Evolutionary conservation across 1,284 basidiomycete genomes (phyloP).

Genomic region (Hypsizygus ulmarius): DNA sequence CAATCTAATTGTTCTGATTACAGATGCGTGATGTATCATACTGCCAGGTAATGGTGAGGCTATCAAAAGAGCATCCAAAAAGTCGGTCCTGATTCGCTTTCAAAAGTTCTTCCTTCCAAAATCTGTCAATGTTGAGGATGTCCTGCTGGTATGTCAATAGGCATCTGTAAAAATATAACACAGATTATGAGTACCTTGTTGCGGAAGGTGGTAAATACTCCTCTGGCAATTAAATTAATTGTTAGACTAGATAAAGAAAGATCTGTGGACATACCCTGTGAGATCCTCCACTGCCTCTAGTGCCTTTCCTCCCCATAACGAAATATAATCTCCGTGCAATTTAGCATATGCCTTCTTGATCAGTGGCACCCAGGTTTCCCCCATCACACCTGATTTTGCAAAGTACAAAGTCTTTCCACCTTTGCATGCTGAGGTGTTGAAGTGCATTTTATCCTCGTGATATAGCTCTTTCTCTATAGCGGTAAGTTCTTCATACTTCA

Average conservation of each 20-base stretch:
- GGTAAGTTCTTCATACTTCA: conserved; percentile 26
- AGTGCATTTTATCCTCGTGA: conserved; percentile 26
- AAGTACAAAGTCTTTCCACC: conserved; percentile 29
- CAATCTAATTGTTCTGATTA: no score
- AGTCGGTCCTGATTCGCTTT: conserved; percentile 42
- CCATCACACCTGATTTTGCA: conserved; percentile 25
- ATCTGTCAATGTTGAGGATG: conserved; percentile 41
- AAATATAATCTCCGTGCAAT: conserved; percentile 46
- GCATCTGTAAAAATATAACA: neutral
- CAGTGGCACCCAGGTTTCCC: conserved; percentile 51
- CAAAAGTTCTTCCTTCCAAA: conserved; percentile 43
- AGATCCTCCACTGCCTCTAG: conserved; percentile 49
- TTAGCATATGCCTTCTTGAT: conserved; percentile 55
- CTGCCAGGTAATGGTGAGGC: no score
- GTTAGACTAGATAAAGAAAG: neutral
- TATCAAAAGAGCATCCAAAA: conserved; percentile 42
- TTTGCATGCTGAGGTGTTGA: conserved; percentile 24
- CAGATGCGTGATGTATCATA: no score
- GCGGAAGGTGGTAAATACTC: conserved; percentile 40
- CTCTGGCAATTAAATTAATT: conserved; percentile 26
- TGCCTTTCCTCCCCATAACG: conserved; percentile 38
- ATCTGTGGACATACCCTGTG: conserved; percentile 36
- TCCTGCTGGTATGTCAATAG: conserved; percentile 27
- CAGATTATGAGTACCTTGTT: conserved; percentile 30
- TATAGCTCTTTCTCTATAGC: conserved; percentile 22